Base-by-base conservation (phyloP, 2,329 filamentous ascomycete genomes). In the Fusarium austroafricanum region DNA sequence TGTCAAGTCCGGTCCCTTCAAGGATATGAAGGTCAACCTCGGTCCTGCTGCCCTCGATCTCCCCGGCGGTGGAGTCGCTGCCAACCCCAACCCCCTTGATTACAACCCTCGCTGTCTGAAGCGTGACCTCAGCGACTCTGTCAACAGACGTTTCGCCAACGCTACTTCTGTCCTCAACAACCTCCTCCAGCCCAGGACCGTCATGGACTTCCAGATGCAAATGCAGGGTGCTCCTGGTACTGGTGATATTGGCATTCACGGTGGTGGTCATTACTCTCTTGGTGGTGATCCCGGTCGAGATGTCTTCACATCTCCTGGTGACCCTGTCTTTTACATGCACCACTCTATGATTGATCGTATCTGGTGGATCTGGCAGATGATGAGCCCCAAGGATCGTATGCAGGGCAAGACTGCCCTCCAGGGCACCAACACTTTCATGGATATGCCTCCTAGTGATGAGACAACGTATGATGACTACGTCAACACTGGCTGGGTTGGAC, bases 1-100 rank as follows among this genome's bases (percentile, higher is more conserved):
- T 71, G 78, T 89, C 4, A 78, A 73, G 15, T 79, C 76, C 0
- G 86, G 86, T 0, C 86, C 86, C 3, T 81, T 87, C n/a, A 74
- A 73, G 28, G 75, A 81, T 65, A 77, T 80, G 71, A 75, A 61
- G 2, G 77, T 83, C 53, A 82, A 79, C 55, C 72, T 83, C 3
- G 81, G 81, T 1, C 81, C 81, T 15, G 75, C 77, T 9, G 71
- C 75, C 6, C 75, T 75, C 7, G 71, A 75, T 11, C 53, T 74
- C 3, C 74, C 75, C 6, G 75, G 74, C 2, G 76, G 53, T 60
- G 31, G 43, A 60, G 68, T 66, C 8, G 59, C 60, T 11, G 44
- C 69, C 18, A 64, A 61, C 12, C 57, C 75, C 2, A 57, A 70
- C 10, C 73, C 72, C 11, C 75, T 81, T 0, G 71, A 70, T 11